Evolutionary conservation across 139 green algal species (phyloP), one percentile per base, ranked within the genome.

Genomic region (Pycnococcus provasolii): DNA sequence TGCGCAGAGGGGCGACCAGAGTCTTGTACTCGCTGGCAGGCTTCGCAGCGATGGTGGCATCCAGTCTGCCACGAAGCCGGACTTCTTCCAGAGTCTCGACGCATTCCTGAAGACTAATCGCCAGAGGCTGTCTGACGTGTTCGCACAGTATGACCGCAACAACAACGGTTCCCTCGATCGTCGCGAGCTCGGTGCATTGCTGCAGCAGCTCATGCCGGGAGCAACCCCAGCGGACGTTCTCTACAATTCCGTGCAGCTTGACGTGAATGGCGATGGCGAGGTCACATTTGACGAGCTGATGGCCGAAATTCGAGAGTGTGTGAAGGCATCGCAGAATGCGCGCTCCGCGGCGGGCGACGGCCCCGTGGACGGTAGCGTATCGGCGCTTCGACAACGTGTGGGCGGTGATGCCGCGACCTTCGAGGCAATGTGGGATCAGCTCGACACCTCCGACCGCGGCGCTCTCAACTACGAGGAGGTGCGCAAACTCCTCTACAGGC

Each of bases 191-290:
- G 50, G 45, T 3, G 60, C 50, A 2, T 50, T 82, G 58, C 51
- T 73, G 4, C 15, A 70, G 15, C 47, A 69, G 58, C 62, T 77
- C 45, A 68, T 83, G 73, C 69, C 69, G 13, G 15, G 53, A 7
- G 73, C 60, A 40, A 42, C 62, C 0, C 44, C 52, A 2, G 13
- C 54, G 4, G 59, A 79, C 66, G 42, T 79, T 2, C 26, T n/a
- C 0, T 82, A 82, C 60, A 67, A 53, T 1, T 73, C 76, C 66
- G 73, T 70, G n/a, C 66, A 80, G 62, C 74, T 83, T 64, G 77
- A 83, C 53, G 52, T 73, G 41, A 64, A 83, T 52, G 73, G 77
- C 50, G 73, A 80, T 48, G 77, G 77, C 3, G 5, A 55, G 4
- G 65, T 83, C 48, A 70, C 61, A n/a, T 66, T 73, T 45, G 42